These are phyloP conservation scores for Aspergillus transmontanensis DNA, from an alignment of 2,329 filamentous ascomycete species.

Conservation along the genomic window DNA sequence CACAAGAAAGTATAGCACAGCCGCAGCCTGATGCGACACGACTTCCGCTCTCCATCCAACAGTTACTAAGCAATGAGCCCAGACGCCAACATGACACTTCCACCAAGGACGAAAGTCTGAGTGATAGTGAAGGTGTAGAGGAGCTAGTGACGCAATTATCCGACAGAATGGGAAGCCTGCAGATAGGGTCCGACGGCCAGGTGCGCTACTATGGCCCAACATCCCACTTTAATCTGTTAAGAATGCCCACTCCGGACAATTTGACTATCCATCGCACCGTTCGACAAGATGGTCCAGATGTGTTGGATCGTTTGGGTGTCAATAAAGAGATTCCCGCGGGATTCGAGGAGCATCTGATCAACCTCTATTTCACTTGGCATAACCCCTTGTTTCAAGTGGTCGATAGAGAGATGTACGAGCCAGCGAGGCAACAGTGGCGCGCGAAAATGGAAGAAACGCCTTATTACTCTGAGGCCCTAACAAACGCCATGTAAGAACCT, in stretches of 20 bases:
- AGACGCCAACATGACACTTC: background rate
- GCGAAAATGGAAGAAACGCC: slow-evolving; percentile 19
- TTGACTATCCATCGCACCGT: background rate
- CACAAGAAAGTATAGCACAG: background rate
- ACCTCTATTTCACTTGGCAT: slow-evolving; percentile 46
- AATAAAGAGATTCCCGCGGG: slow-evolving; percentile 28
- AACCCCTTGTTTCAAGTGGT: slow-evolving; percentile 41
- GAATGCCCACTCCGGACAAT: background rate
- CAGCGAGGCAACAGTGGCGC: slow-evolving; percentile 19
- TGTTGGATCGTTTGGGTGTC: slow-evolving; percentile 27
- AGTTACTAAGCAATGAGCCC: background rate
- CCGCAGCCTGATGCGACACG: background rate
- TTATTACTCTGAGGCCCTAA: slow-evolving; percentile 29
- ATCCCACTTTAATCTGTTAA: background rate
- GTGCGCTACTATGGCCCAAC: background rate
- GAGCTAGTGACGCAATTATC: background rate
- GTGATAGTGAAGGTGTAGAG: background rate
- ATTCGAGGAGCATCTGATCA: slow-evolving; percentile 39
- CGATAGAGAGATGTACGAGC: slow-evolving; percentile 31
- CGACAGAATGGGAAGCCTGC: background rate
- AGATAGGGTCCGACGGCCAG: background rate
- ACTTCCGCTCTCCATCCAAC: background rate
- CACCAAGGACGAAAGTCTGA: background rate
- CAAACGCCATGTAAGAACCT: slow-evolving; percentile 27
- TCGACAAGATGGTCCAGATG: background rate